phyloP scores from a whole-genome alignment of 441 rosid genomes.

The Adansonia grandidieri region DNA sequence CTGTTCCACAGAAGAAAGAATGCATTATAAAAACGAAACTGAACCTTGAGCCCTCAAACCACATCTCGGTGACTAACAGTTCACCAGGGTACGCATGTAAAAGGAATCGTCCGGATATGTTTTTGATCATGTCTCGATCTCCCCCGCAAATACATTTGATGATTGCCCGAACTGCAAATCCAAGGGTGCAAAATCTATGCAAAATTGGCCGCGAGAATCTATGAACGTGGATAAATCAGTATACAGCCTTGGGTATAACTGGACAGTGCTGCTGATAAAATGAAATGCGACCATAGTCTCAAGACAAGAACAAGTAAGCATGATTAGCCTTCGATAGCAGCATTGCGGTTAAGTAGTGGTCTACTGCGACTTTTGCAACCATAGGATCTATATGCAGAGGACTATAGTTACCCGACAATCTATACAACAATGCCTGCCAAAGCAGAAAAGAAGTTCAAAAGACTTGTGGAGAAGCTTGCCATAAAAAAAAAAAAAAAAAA shows the following conservation, averaged over 20 bases:
- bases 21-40: not conserved
- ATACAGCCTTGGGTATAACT: not conserved
- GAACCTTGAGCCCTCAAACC: conserved; percentile 83
- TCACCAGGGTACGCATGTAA: conserved; percentile 82
- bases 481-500: too few species aligned
- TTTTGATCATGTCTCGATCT: conserved; percentile 60
- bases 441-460: conserved; percentile 30
- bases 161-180: conserved; percentile 79
- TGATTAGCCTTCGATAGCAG: not conserved
- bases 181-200: conserved; percentile 89
- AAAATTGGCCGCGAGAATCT: conserved; percentile 85
- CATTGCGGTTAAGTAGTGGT: conserved; percentile 23
- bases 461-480: conserved; percentile 13
- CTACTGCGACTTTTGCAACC: conserved; percentile 71
- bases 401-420: conserved; percentile 93
- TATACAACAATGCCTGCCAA: conserved; percentile 86
- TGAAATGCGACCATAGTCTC: conserved; percentile 13
- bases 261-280: not conserved
- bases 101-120: conserved; percentile 73
- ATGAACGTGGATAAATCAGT: conserved; percentile 31
- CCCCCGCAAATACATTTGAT: conserved; percentile 79
- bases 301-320: not conserved
- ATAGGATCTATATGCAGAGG: conserved; percentile 92
- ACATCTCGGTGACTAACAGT: conserved; percentile 78
- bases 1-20: not conserved